These are phyloP conservation scores for Saccharomycopsis lassenensis DNA, from an alignment of 805 yeast genomes.

Conservation along the genomic window DNA sequence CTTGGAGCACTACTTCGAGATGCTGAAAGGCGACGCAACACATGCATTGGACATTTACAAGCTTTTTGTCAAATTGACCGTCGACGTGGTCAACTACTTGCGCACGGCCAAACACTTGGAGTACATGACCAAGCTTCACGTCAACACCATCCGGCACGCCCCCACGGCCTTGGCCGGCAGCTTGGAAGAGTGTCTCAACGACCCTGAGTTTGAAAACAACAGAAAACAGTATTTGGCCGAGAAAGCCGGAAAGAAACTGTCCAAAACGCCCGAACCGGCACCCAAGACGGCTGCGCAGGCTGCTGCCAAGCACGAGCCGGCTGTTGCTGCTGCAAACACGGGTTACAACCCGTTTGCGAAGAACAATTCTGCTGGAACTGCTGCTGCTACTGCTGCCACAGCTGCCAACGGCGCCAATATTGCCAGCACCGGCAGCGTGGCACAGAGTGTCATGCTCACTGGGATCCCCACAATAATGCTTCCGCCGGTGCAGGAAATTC, in stretches of 20 bases:
- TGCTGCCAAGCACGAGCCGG: conserved; percentile 23
- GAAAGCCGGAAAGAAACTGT: conserved; percentile 29
- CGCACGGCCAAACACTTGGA: conserved; percentile 85
- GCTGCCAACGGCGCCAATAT: too few relatives aligned
- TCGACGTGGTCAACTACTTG: conserved; percentile 76
- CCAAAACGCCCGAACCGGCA: conserved; percentile 23
- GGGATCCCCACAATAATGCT: conserved; percentile 9
- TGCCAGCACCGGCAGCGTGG: too few relatives aligned
- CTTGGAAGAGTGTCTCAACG: conserved; percentile 79
- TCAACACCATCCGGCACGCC: conserved; percentile 94
- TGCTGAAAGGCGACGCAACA: conserved; percentile 77
- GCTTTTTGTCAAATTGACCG: conserved; percentile 74
- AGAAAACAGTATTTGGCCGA: conserved; percentile 70
- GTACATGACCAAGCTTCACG: conserved; percentile 76
- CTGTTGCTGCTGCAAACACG: conserved; percentile 7
- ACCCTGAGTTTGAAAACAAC: conserved; percentile 73
- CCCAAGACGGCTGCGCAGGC: conserved; percentile 25
- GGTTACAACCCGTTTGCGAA: conserved; percentile 25
- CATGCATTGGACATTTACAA: conserved; percentile 78
- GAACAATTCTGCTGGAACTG: conserved; percentile 16
- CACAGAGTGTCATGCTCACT: too few relatives aligned
- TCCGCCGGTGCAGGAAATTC: conserved; percentile 12
- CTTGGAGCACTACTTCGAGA: conserved; percentile 89
- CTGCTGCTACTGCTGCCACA: too few relatives aligned
- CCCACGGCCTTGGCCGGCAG: conserved; percentile 86